phyloP scores from a whole-genome alignment of 202 grass and related monocot species.

The Panicum hallii region DNA sequence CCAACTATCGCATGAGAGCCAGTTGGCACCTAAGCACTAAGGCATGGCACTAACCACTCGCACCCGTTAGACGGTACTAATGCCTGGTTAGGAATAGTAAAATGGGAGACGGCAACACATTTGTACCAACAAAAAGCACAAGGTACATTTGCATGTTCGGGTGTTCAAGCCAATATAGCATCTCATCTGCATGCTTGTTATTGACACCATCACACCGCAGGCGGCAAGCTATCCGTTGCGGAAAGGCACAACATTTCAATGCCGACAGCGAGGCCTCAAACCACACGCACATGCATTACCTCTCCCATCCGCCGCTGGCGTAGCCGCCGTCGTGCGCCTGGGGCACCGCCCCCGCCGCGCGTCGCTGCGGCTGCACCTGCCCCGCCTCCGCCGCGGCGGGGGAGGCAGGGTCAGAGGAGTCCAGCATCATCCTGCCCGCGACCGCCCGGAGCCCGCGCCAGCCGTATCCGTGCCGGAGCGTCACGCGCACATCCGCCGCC shows the following conservation, averaged over 20 bases:
- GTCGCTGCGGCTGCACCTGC: constrained; percentile 55
- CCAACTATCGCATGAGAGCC: not conserved
- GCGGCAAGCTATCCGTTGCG: constrained; percentile 1
- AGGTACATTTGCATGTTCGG: not conserved
- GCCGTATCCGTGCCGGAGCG: constrained; percentile 43
- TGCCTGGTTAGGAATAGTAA: not conserved
- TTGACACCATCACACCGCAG: not conserved
- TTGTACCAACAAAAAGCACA: not conserved
- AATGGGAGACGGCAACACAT: not conserved
- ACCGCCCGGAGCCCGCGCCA: constrained; percentile 60
- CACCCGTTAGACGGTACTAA: not conserved
- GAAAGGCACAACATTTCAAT: constrained; percentile 6
- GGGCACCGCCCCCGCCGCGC: constrained; percentile 16
- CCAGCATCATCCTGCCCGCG: constrained; percentile 81
- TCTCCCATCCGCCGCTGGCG: constrained; percentile 60
- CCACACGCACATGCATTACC: constrained; percentile 39
- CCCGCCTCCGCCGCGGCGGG: not conserved
- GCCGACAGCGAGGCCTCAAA: not conserved
- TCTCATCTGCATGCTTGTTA: not conserved
- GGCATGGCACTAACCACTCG: not conserved
- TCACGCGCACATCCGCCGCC: constrained; percentile 62
- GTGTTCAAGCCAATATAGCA: constrained; percentile 11
- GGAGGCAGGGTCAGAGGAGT: constrained; percentile 43
- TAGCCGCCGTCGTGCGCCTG: constrained; percentile 57
- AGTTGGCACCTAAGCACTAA: not conserved